Base-by-base conservation (phyloP, 129 eudicot genomes). In the Centrapalus pauciflorus region DNA sequence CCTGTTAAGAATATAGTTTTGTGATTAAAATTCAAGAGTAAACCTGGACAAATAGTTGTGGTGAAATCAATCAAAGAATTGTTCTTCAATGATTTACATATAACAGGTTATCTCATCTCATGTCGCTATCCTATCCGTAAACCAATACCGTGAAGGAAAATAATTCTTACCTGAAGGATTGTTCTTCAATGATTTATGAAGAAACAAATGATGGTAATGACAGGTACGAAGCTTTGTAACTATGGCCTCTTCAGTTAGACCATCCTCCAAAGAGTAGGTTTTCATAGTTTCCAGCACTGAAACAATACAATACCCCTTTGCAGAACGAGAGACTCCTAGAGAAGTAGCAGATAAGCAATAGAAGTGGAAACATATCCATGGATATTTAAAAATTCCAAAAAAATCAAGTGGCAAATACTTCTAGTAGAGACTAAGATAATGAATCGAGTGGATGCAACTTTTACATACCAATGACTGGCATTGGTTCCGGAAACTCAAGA, bases 401-500 rank as follows among this genome's bases (percentile, higher is more conserved):
- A 62, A 40, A 6, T 27, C 60, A 13, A 72, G 49, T 50, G 28
- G 30, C 37, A 49, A 16, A 29, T 24, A 5, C 23, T 19, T n/a
- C 17, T 21, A 35, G 4, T 32, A 25, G n/a, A 51, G 32, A 60
- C 23, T 21, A 48, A 4, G 70, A 70, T 34, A 16, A 58, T 41
- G 45, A 55, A 25, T 37, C 41, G 69, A 43, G 33, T 23, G 35
- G 54, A 78, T 19, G 68, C 21, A 50, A 30, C 16, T 49, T 60
- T 56, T 29, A 49, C 76, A 54, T 89, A 94, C 99, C 99, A 73
- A 93, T 79, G 35, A 93, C 96, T 28, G 97, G 99, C 99, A 89
- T 94, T 60, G 99, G 96, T 52, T 94, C 99, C 32, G 99, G 99
- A 69, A 94, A 94, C 75, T 94, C 99, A 64, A 89, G 79, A 63